Percentiles rank a stretch among this genome's conserved stretches.
Evolutionary conservation across 768 basidiomycete genomes (phyloP).

Genomic region (Amanita jacksonii): DNA sequence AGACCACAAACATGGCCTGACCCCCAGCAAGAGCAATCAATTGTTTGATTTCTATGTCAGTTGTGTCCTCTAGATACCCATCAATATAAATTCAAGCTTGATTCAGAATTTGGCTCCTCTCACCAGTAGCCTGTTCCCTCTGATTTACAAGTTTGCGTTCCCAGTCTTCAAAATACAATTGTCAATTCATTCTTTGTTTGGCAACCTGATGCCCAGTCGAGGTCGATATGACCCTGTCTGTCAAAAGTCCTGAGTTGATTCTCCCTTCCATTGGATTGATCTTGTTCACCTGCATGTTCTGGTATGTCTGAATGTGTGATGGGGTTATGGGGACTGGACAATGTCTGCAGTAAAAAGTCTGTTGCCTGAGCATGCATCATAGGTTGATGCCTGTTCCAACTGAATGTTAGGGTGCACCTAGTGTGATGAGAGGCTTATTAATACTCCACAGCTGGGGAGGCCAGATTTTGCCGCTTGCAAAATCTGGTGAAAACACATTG

Average conservation of each 20-base stretch:
- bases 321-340: constrained; percentile 60
- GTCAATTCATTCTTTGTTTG: constrained; percentile 32
- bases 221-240: constrained; percentile 53
- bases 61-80: constrained; percentile 61
- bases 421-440: too few species aligned
- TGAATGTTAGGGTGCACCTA: not conserved
- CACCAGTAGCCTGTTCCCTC: constrained; percentile 11
- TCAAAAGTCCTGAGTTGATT: not conserved
- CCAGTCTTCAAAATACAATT: constrained; percentile 32
- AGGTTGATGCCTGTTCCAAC: constrained; percentile 4
- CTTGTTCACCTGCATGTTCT: constrained; percentile 45
- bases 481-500: too few species aligned
- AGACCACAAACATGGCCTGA: constrained; percentile 41
- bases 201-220: constrained; percentile 62
- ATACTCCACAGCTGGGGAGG: too few species aligned
- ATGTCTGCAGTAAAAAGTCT: constrained; percentile 48
- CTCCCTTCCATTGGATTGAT: not conserved
- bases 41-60: constrained; percentile 73
- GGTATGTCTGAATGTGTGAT: constrained; percentile 66
- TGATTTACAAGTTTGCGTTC: constrained; percentile 32
- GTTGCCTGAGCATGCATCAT: constrained; percentile 40
- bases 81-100: constrained; percentile 58
- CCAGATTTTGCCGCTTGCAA: too few species aligned
- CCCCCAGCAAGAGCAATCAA: constrained; percentile 62
- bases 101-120: constrained; percentile 23